Base-by-base conservation (phyloP, 768 basidiomycete genomes). In the Collybia sordida region DNA sequence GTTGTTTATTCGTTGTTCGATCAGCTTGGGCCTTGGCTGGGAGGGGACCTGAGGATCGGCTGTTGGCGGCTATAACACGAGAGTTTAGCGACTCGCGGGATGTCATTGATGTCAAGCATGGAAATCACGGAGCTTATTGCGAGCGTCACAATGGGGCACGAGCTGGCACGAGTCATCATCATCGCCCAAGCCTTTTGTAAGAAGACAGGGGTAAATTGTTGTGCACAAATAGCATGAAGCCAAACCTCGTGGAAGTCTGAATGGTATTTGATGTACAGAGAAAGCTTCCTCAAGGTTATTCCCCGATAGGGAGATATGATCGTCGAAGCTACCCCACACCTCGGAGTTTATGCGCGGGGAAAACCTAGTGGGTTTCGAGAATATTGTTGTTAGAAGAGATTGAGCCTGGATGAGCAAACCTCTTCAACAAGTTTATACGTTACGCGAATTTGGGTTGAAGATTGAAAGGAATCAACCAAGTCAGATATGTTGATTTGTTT, bases 121-220 rank as follows among this genome's bases (percentile, higher is more conserved):
- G 46, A 49, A 38, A 51, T 48, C 40, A 50, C 50, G 43, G 49
- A 55, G 43, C 47, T 55, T 51, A 23, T 36, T 38, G 39, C 11
- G 18, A 34, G 31, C 35, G 17, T 8, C n/a, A 39, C 6, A n/a
- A 45, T 22, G 35, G n/a, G 6, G 19, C 15, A 41, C 6, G 47
- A 25, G 7, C 18, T 40, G 34, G 44, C 4, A 1, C 27, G 28
- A 31, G 27, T 35, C 1, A 35, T 31, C 31, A 31, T 31, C 31
- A 31, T 31, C 31, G 31, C 11, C 31, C 31, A 31, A 11, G 31
- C 31, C 31, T 6, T n/a, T 6, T 31, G 31, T 6, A 12, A 31
- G 31, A 31, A 31, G 31, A 31, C 31, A 31, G 31, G 31, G 31
- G 31, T 31, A 31, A 31, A 31, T 31, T 14, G 11, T 31, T 31